These are phyloP conservation scores for Kwoniella europaea DNA, from an alignment of 768 basidiomycete species.

Conservation along the genomic window DNA sequence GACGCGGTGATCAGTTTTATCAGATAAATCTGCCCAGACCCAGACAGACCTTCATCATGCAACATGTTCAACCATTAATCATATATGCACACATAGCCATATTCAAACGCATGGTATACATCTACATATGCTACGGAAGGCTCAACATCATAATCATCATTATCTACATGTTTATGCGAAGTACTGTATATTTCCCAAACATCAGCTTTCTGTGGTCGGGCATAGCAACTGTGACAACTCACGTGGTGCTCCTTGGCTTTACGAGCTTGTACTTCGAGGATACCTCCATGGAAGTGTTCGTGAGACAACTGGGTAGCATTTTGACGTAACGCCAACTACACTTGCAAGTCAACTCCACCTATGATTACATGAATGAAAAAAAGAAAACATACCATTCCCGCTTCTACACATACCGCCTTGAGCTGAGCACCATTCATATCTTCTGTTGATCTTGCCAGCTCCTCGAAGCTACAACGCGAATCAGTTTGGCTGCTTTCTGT, in stretches of 20 bases:
- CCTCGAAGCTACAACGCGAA: slow-evolving; percentile 68
- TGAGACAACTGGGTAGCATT: slow-evolving; percentile 86
- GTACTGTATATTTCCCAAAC: slow-evolving; percentile 38
- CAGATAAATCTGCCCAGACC: background rate
- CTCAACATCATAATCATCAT: slow-evolving; percentile 9
- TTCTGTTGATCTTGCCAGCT: slow-evolving; percentile 93
- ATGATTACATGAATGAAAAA: too few relatives aligned
- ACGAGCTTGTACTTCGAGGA: slow-evolving; percentile 86
- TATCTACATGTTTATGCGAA: slow-evolving; percentile 42
- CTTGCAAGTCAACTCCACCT: too few relatives aligned
- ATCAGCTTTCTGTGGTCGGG: background rate
- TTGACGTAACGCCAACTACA: slow-evolving; percentile 68
- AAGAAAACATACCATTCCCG: slow-evolving; percentile 86
- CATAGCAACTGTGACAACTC: slow-evolving; percentile 23
- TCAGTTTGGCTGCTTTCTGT: background rate
- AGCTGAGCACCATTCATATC: slow-evolving; percentile 83
- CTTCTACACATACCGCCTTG: slow-evolving; percentile 98
- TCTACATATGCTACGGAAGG: slow-evolving; percentile 31
- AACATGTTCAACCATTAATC: background rate
- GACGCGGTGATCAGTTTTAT: background rate
- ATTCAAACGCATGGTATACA: slow-evolving; percentile 22
- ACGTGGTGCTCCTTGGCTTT: slow-evolving; percentile 91
- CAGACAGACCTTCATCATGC: too few relatives aligned
- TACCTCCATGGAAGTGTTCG: slow-evolving; percentile 85
- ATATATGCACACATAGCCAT: background rate